These are phyloP conservation scores for Penicillium sp. DNA, from an alignment of 2,329 filamentous ascomycete genomes.

Conservation along the genomic window DNA sequence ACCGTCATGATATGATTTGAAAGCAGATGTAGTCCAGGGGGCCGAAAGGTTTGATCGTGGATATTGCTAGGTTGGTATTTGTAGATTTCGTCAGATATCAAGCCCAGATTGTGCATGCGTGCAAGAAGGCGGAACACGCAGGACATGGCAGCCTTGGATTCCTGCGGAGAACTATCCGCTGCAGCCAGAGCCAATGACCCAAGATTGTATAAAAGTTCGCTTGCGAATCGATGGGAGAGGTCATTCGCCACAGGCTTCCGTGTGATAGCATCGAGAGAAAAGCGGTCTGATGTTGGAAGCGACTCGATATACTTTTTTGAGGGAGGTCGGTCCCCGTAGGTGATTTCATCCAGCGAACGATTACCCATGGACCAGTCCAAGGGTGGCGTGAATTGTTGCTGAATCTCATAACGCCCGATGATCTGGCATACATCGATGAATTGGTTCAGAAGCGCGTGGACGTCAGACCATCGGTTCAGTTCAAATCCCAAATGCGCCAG, in stretches of 20 bases:
- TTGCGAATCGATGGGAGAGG: conserved; percentile 29
- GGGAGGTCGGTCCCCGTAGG: conserved; percentile 7
- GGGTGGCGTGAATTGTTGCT: conserved; percentile 3
- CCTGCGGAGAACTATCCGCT: conserved; percentile 33
- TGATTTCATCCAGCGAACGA: conserved; percentile 32
- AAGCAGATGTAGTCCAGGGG: conserved; percentile 45
- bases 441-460: conserved; percentile 37
- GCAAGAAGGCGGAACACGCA: conserved; percentile 46
- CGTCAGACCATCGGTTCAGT: conserved; percentile 41
- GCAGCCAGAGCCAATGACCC: conserved; percentile 43
- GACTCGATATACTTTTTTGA: conserved; percentile 3
- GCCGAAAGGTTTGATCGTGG: conserved; percentile 34
- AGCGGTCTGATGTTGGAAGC: conserved; percentile 3
- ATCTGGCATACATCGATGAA: conserved; percentile 39
- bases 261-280: conserved; percentile 23
- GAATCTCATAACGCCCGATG: conserved; percentile 18
- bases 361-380: conserved; percentile 16
- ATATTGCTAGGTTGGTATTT: conserved; percentile 32
- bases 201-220: conserved; percentile 40
- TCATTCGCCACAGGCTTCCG: conserved; percentile 24
- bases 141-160: conserved; percentile 43
- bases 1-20: conserved; percentile 47
- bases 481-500: conserved; percentile 41
- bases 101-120: conserved; percentile 45
- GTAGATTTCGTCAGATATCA: conserved; percentile 46